phyloP scores from a whole-genome alignment of 441 rosid species.

The Mallotus repandus region DNA sequence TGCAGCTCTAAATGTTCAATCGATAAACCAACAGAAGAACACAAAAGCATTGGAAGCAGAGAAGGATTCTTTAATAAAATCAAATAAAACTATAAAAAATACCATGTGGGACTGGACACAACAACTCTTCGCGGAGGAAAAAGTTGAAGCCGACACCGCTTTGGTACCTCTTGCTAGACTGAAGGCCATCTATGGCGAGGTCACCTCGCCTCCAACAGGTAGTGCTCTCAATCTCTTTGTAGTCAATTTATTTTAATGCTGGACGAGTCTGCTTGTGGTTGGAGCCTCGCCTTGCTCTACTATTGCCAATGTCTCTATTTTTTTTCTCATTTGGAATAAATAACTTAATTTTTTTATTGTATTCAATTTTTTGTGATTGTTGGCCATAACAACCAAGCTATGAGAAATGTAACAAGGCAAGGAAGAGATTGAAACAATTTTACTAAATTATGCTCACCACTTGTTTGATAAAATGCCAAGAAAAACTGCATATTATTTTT shows the following conservation, averaged over 20 bases:
- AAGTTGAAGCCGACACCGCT: conserved; percentile 46
- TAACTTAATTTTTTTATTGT: no score
- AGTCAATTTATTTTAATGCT: background rate
- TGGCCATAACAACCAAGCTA: no score
- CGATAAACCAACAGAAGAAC: conserved; percentile 52
- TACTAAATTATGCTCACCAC: no score
- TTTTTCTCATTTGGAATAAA: no score
- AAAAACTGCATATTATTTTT: no score
- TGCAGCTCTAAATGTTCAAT: conserved; percentile 46
- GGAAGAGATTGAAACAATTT: no score
- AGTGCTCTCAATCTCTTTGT: background rate
- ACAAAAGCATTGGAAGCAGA: conserved; percentile 51
- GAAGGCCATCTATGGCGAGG: conserved; percentile 67
- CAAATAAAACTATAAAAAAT: conserved; percentile 59
- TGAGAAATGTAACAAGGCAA: no score
- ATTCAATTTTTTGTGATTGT: no score
- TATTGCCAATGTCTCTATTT: no score
- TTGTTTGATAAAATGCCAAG: no score
- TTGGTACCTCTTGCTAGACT: conserved; percentile 60
- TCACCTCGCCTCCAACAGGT: conserved; percentile 21
- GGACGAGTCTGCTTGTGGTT: no score
- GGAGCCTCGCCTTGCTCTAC: no score
- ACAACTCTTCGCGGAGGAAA: conserved; percentile 70
- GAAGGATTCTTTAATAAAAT: conserved; percentile 47
- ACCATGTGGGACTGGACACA: conserved; percentile 82